These are phyloP conservation scores for Jasminum sambac DNA, from an alignment of 257 asterid species.

Conservation along the genomic window DNA sequence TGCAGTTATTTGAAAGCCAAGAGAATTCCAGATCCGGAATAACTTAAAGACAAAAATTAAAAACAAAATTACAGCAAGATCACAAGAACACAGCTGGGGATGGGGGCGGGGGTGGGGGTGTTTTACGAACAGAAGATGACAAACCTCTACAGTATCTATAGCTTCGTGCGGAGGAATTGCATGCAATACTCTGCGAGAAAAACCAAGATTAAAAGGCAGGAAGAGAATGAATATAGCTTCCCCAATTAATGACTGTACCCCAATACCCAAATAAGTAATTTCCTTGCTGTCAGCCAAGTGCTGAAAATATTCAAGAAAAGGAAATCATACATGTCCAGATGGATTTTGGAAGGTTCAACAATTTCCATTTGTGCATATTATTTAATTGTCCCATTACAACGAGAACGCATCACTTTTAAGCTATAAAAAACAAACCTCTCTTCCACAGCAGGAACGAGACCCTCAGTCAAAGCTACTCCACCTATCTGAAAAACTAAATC, in stretches of 20 bases:
- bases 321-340: constrained; percentile 9
- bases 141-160: constrained; percentile 95
- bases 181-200: constrained; percentile 74
- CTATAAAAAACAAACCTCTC: constrained; percentile 66
- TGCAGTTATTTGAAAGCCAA: background rate
- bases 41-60: constrained; percentile 12
- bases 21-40: background rate
- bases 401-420: constrained; percentile 12
- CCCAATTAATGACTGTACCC: constrained; percentile 6
- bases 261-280: constrained; percentile 4
- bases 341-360: constrained; percentile 4
- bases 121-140: constrained; percentile 24
- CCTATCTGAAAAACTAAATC: constrained; percentile 63
- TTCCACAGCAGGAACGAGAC: constrained; percentile 90
- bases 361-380: constrained; percentile 17
- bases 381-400: background rate
- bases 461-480: constrained; percentile 79
- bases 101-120: no score
- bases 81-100: background rate
- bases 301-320: constrained; percentile 14
- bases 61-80: constrained; percentile 8
- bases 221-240: constrained; percentile 13
- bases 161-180: constrained; percentile 96
- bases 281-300: background rate
- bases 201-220: constrained; percentile 11